These are phyloP conservation scores for Pulicaria dysenterica DNA, from an alignment of 129 eudicot species.

Conservation along the genomic window DNA sequence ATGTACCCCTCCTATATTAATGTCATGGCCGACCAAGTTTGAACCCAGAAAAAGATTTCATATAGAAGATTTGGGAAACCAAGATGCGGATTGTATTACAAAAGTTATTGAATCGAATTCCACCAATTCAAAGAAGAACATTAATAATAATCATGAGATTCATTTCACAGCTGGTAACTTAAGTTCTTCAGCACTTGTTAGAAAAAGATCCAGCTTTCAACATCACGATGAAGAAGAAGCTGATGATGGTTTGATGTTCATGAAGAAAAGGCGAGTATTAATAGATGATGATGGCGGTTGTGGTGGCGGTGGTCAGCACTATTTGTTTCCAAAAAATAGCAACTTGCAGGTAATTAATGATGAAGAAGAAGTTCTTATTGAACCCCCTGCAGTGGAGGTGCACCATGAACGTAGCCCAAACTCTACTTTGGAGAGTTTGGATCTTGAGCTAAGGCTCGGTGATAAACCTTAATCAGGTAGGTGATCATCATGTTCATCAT, in stretches of 20 bases:
- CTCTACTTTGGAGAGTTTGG: conserved; percentile 54
- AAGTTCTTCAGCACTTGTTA: conserved; percentile 32
- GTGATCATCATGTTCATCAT: not conserved
- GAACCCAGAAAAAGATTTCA: conserved; percentile 30
- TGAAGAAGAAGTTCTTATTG: conserved; percentile 13
- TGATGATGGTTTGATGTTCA: conserved; percentile 18
- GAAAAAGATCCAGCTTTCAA: conserved; percentile 19
- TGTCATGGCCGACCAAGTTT: conserved; percentile 46
- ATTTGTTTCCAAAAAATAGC: conserved; percentile 24
- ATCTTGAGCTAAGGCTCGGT: conserved; percentile 97
- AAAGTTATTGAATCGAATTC: conserved; percentile 31
- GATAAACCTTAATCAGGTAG: conserved; percentile 55
- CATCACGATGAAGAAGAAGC: conserved; percentile 31
- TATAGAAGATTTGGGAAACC: conserved; percentile 31
- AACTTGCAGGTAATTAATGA: conserved; percentile 26
- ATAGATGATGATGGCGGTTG: conserved; percentile 11
- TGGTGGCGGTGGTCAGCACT: not conserved
- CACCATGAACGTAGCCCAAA: conserved; percentile 33
- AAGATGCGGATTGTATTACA: conserved; percentile 31
- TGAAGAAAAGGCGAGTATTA: conserved; percentile 50
- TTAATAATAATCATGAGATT: conserved; percentile 14
- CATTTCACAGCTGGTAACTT: conserved; percentile 39
- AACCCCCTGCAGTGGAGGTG: conserved; percentile 13
- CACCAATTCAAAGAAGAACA: conserved; percentile 32
- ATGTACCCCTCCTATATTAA: conserved; percentile 34